These are phyloP conservation scores for Russula compacta DNA, from an alignment of 768 basidiomycete genomes.

Conservation along the genomic window DNA sequence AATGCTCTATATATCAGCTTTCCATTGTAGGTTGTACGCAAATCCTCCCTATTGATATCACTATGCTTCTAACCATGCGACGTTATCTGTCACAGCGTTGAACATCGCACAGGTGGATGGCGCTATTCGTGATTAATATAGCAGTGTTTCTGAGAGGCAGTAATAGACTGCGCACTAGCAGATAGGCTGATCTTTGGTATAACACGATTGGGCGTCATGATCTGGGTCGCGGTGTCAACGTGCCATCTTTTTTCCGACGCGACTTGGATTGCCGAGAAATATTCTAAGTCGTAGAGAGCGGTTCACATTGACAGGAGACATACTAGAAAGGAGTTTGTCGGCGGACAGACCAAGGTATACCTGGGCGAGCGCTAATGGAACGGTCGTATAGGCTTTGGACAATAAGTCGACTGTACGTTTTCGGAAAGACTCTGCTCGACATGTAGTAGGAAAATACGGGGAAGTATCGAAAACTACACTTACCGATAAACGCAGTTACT, in stretches of 20 bases:
- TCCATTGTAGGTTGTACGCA: neutral
- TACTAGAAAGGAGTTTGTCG: slow-evolving; percentile 29
- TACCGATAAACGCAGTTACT: slow-evolving; percentile 45
- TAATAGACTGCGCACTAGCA: neutral
- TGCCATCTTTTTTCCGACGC: slow-evolving; percentile 40
- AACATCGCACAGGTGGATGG: slow-evolving; percentile 43
- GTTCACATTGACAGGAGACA: slow-evolving; percentile 13
- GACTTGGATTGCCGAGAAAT: slow-evolving; percentile 25
- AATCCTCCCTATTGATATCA: neutral
- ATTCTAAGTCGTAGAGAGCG: neutral
- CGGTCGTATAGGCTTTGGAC: slow-evolving; percentile 54
- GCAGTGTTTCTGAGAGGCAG: neutral
- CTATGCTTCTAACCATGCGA: slow-evolving; percentile 27
- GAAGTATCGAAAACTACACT: neutral
- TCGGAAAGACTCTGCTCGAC: slow-evolving; percentile 46
- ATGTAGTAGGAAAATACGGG: neutral
- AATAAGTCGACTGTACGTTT: slow-evolving; percentile 45
- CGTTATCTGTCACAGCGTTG: slow-evolving; percentile 43
- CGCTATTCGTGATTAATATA: slow-evolving; percentile 21
- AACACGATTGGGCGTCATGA: slow-evolving; percentile 33
- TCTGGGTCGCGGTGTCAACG: slow-evolving; percentile 38
- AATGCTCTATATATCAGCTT: neutral
- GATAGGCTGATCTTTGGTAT: neutral
- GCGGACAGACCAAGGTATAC: slow-evolving; percentile 43
- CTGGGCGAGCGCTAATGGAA: slow-evolving; percentile 46